These are phyloP conservation scores for Blumeria graminis DNA, from an alignment of 2,329 filamentous ascomycete species.

Conservation along the genomic window DNA sequence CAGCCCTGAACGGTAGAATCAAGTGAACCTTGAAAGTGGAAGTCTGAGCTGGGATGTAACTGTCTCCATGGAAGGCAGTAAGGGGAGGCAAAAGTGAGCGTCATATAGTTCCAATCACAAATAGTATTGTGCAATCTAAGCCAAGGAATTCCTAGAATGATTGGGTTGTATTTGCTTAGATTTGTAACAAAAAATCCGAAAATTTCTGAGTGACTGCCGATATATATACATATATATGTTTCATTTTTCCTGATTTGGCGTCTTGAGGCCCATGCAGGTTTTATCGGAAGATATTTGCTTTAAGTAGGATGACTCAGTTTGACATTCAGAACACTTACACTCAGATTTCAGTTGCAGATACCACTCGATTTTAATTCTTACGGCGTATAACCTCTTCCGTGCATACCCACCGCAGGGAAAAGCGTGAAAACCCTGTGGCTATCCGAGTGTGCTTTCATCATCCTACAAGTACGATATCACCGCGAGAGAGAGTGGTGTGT, in stretches of 20 bases:
- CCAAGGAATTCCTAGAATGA: not conserved
- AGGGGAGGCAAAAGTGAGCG: not conserved
- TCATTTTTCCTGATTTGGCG: too few relatives aligned
- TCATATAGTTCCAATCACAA: not conserved
- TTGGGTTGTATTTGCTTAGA: not conserved
- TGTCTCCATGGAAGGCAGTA: not conserved
- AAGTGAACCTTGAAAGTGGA: not conserved
- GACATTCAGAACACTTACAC: not conserved
- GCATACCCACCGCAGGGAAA: too few relatives aligned
- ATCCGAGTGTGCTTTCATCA: too few relatives aligned
- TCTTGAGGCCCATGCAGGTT: too few relatives aligned
- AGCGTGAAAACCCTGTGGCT: too few relatives aligned
- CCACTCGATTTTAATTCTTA: too few relatives aligned
- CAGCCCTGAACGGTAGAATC: not conserved
- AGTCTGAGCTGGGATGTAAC: not conserved
- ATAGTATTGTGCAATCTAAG: not conserved
- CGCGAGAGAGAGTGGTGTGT: too few relatives aligned
- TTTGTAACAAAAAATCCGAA: not conserved
- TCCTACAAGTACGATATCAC: too few relatives aligned
- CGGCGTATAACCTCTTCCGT: too few relatives aligned
- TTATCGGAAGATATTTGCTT: too few relatives aligned
- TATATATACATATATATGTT: too few relatives aligned
- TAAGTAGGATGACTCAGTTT: not conserved
- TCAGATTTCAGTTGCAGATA: not conserved
- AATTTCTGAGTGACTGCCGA: not conserved